phyloP scores from a whole-genome alignment of 192 early-diverging fungal species.

The Umbelopsis vinacea region DNA sequence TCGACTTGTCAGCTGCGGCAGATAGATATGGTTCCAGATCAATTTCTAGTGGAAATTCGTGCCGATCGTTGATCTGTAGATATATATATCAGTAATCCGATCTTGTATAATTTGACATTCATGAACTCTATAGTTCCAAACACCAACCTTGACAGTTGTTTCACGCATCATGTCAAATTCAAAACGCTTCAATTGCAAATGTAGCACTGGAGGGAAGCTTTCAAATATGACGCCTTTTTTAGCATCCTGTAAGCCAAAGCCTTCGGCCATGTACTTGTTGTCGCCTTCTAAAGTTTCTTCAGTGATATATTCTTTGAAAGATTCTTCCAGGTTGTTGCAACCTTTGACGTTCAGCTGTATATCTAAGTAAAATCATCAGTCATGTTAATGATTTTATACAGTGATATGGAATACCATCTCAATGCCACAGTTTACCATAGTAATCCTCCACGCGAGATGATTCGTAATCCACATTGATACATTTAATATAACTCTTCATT shows the following conservation, averaged over 20 bases:
- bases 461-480: slow-evolving; percentile 93
- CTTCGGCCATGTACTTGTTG: slow-evolving; percentile 96
- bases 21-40: slow-evolving; percentile 85
- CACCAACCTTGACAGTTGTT: slow-evolving; percentile 81
- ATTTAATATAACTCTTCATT: slow-evolving; percentile 97
- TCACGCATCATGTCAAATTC: slow-evolving; percentile 95
- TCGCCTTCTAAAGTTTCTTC: slow-evolving; percentile 96
- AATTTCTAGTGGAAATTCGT: slow-evolving; percentile 89
- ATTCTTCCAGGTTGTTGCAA: slow-evolving; percentile 81
- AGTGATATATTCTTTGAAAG: slow-evolving; percentile 88
- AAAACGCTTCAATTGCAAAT: slow-evolving; percentile 96
- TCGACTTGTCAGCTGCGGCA: slow-evolving; percentile 62
- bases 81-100: background rate
- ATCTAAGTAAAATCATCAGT: slow-evolving; percentile 54
- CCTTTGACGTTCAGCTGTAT: slow-evolving; percentile 98
- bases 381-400: background rate
- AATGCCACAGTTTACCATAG: slow-evolving; percentile 64
- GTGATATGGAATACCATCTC: background rate
- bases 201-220: slow-evolving; percentile 90
- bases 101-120: background rate
- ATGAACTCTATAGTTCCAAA: background rate
- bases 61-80: slow-evolving; percentile 88
- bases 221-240: slow-evolving; percentile 96
- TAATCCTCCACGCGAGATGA: slow-evolving; percentile 93
- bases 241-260: slow-evolving; percentile 91